Percentiles rank a stretch among this genome's conserved stretches.
Conservation (phyloP, 2,329 filamentous ascomycete species). For the Onygenales sp. region DNA sequence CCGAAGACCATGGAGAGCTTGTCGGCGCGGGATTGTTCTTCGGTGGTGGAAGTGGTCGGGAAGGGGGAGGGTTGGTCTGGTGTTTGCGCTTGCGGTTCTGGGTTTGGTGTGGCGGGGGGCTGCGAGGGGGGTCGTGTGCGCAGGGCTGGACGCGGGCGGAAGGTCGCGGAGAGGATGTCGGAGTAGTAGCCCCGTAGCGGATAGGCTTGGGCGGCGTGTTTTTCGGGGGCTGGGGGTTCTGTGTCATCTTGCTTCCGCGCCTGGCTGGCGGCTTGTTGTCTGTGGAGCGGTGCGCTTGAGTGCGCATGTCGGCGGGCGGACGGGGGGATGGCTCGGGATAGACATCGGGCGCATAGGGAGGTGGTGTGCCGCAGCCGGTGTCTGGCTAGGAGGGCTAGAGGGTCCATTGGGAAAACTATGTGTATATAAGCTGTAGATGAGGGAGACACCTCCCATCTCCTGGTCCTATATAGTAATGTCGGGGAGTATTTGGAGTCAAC, state of each 20-base stretch:
- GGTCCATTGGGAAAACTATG: constrained; percentile 5
- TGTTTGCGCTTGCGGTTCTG: neutral
- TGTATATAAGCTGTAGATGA: neutral
- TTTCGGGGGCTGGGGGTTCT: neutral
- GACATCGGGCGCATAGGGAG: constrained; percentile 4
- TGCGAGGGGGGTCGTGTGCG: neutral
- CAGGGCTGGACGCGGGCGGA: constrained; percentile 5
- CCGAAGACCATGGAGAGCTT: constrained; percentile 70
- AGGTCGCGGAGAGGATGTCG: constrained; percentile 28
- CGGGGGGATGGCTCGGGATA: neutral
- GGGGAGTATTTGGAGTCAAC: neutral
- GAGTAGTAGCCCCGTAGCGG: constrained; percentile 36
- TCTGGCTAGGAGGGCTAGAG: constrained; percentile 1
- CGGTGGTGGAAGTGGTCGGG: constrained; percentile 3
- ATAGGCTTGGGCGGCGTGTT: constrained; percentile 23
- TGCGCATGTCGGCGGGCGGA: neutral
- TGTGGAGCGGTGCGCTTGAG: neutral
- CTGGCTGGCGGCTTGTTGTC: neutral
- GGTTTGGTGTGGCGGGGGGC: constrained; percentile 9
- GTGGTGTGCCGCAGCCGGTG: neutral
- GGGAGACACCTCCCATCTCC: neutral
- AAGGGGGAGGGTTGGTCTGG: constrained; percentile 13
- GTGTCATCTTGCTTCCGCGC: neutral
- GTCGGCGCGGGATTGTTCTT: constrained; percentile 20
- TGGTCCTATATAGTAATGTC: no score